phyloP scores from a whole-genome alignment of 2,329 filamentous ascomycete species.

The Didymellaceae sp. region DNA sequence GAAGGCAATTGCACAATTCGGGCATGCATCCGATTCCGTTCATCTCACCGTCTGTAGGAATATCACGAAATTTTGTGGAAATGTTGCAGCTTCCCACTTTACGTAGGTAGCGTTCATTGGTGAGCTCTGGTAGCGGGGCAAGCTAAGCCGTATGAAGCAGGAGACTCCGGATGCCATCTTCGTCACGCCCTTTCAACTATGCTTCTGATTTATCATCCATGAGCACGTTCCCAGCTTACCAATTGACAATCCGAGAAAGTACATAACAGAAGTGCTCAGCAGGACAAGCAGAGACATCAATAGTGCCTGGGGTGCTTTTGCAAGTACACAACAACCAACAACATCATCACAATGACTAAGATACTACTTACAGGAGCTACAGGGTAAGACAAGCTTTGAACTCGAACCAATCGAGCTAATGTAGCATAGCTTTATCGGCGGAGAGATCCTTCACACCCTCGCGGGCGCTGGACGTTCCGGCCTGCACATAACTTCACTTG shows the following conservation, averaged over 20 bases:
- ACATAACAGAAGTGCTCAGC: too few species aligned
- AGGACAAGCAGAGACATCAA: too few species aligned
- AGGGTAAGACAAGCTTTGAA: background rate
- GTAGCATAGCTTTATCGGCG: constrained; percentile 10
- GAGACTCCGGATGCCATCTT: constrained; percentile 8
- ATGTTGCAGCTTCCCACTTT: background rate
- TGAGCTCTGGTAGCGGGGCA: background rate
- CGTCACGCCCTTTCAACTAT: background rate
- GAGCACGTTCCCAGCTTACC: constrained; percentile 1
- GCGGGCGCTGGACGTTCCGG: constrained; percentile 1
- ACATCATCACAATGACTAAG: constrained; percentile 2
- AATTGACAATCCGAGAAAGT: background rate
- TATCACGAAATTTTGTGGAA: constrained; percentile 5
- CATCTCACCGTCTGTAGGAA: constrained; percentile 3
- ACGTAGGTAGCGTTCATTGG: constrained; percentile 2
- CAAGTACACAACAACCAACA: background rate
- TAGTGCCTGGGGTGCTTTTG: too few species aligned
- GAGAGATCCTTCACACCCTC: constrained; percentile 18
- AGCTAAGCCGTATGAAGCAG: constrained; percentile 3
- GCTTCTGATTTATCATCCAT: constrained; percentile 10
- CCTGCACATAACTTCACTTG: constrained; percentile 13
- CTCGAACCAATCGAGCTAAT: background rate
- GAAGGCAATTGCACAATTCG: background rate
- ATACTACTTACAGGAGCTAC: constrained; percentile 19
- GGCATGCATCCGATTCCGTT: background rate